phyloP scores from a whole-genome alignment of 73 alveolate species.

The Durusdinium trenchii region DNA sequence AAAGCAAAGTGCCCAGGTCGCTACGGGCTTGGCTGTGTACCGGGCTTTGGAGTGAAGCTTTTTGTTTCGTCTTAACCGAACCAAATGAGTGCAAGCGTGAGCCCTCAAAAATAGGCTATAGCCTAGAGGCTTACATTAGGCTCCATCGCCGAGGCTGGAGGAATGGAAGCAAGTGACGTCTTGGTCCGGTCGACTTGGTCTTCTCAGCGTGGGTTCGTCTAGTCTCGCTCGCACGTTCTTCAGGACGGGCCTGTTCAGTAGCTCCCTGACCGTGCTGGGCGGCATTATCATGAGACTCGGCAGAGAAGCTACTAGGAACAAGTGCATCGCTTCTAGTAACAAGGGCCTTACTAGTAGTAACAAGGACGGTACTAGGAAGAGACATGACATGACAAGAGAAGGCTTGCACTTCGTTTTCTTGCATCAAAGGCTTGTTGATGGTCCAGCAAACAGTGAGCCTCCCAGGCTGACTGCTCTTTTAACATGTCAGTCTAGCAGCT shows the following conservation, averaged over 20 bases:
- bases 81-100: too few relatives aligned
- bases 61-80: neutral
- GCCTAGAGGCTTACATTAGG: too few relatives aligned
- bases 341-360: too few relatives aligned
- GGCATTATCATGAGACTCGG: conserved; percentile 55
- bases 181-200: neutral
- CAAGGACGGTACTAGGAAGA: neutral
- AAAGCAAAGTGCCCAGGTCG: neutral
- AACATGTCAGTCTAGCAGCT: too few relatives aligned
- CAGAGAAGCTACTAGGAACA: neutral
- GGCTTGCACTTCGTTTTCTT: neutral
- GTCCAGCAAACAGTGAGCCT: conserved; percentile 26
- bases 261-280: conserved; percentile 57
- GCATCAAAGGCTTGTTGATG: conserved; percentile 17
- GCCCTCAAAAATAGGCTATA: too few relatives aligned
- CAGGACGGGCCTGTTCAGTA: conserved; percentile 62
- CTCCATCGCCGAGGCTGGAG: neutral
- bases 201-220: neutral
- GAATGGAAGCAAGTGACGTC: conserved; percentile 54
- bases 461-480: too few relatives aligned
- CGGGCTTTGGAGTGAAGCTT: neutral
- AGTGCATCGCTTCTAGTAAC: neutral
- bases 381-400: neutral
- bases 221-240: neutral
- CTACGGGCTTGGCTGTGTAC: conserved; percentile 48